These are phyloP conservation scores for Turnera subulata DNA, from an alignment of 345 rosid species.

Conservation along the genomic window DNA sequence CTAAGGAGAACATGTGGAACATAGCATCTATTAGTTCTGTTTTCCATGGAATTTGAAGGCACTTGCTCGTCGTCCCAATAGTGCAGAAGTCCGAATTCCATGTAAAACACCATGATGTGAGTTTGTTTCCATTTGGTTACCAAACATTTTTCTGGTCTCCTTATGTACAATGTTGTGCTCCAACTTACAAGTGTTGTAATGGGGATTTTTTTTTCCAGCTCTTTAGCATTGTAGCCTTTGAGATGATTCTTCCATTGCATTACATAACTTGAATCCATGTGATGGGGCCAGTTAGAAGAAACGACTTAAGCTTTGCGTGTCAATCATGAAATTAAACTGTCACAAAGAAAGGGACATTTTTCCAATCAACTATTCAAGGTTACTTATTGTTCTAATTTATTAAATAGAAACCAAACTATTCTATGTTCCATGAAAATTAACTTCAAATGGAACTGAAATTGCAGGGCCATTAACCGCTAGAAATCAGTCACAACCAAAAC, in stretches of 20 bases:
- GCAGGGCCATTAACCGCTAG: too few species aligned
- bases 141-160: conserved; percentile 8
- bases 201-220: conserved; percentile 3
- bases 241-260: background rate
- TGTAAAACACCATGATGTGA: conserved; percentile 20
- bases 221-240: background rate
- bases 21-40: background rate
- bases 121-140: conserved; percentile 12
- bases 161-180: conserved; percentile 1
- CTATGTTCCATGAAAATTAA: too few species aligned
- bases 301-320: too few species aligned
- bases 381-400: too few species aligned
- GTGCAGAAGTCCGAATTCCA: conserved; percentile 19
- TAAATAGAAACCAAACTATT: too few species aligned
- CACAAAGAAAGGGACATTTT: too few species aligned
- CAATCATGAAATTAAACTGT: too few species aligned
- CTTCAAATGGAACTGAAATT: too few species aligned
- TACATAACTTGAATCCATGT: background rate
- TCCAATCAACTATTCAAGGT: too few species aligned
- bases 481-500: too few species aligned
- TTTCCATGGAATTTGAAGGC: conserved; percentile 17
- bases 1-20: conserved; percentile 2
- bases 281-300: too few species aligned
- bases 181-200: background rate
- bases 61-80: background rate